Percentiles rank a stretch among this genome's conserved stretches.
These are phyloP conservation scores for Lindgomyces ingoldianus DNA, from an alignment of 495 filamentous ascomycete species.

Conservation along the genomic window DNA sequence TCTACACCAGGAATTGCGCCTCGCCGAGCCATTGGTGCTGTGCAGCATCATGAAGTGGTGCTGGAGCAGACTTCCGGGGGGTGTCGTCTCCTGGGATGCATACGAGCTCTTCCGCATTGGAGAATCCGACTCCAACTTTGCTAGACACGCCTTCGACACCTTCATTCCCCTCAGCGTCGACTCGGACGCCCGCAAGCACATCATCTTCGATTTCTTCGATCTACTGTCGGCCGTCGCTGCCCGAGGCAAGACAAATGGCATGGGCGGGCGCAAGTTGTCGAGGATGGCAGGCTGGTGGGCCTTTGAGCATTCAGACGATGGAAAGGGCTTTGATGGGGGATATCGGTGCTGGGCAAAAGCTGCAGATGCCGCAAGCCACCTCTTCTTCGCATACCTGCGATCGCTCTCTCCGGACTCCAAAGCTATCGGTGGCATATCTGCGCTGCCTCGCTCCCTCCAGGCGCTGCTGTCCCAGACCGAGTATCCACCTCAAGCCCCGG, in stretches of 20 bases:
- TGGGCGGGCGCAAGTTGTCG: slow-evolving; percentile 91
- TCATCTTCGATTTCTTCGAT: slow-evolving; percentile 97
- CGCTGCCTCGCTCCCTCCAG: slow-evolving; percentile 86
- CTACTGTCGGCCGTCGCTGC: slow-evolving; percentile 78
- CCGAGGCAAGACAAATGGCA: slow-evolving; percentile 88
- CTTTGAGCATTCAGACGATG: slow-evolving; percentile 82
- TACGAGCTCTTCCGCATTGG: slow-evolving; percentile 96
- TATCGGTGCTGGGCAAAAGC: slow-evolving; percentile 85
- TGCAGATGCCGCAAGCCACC: slow-evolving; percentile 91
- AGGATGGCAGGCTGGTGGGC: slow-evolving; percentile 98
- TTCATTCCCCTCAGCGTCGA: slow-evolving; percentile 96
- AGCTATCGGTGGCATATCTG: slow-evolving; percentile 72
- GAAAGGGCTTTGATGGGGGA: slow-evolving; percentile 92
- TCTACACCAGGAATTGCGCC: slow-evolving; percentile 81
- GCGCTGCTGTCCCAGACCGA: slow-evolving; percentile 88
- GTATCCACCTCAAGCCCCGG: slow-evolving; percentile 83
- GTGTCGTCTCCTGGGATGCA: slow-evolving; percentile 94
- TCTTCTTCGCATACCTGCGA: slow-evolving; percentile 96
- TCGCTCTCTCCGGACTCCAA: slow-evolving; percentile 78
- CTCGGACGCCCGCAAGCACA: slow-evolving; percentile 78
- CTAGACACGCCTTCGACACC: slow-evolving; percentile 88
- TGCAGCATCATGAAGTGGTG: slow-evolving; percentile 98
- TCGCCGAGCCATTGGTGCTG: slow-evolving; percentile 93
- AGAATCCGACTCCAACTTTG: slow-evolving; percentile 90
- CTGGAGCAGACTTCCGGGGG: slow-evolving; percentile 90